Base-by-base conservation (phyloP, 2,329 filamentous ascomycete species). In the Cadophora luteo-olivacea region DNA sequence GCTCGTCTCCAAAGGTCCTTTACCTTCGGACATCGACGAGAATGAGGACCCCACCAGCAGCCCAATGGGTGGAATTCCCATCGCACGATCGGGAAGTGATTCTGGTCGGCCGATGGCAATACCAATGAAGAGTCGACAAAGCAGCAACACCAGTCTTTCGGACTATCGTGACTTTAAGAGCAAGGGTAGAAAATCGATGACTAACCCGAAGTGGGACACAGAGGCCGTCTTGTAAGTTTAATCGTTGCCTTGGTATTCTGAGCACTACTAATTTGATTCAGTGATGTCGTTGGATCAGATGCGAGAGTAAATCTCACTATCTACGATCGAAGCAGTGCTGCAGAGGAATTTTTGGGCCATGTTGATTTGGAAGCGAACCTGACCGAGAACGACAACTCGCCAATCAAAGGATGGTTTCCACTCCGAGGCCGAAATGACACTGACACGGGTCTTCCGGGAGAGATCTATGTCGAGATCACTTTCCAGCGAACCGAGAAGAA, bases 121-220 rank as follows among this genome's bases (percentile, higher is more conserved):
- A 73, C 96, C 96, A 1, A 97, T 98, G 93, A 91, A 91, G 76
- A 98, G 94, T 79, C 90, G 96, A 66, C 96, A 98, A 79, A 98
- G 95, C 82, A 98, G 95, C 82, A 94, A 95, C 81, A 97, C 94
- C 66, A 97, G 95, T 77, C 84, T 91, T 72, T 86, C 87, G 45
- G 92, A 97, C 74, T 75, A 83, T 70, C 83, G 84, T 70, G 85
- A 87, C 69, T 82, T 84, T 73, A 83, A 84, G 72, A 81, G 81
- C 48, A 89, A 89, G 73, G 87, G 89, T 65, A 82, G 84, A 68
- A 82, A 79, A 70, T 86, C 86, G 3, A 86, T 94, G 69, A 95
- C 93, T 8, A 92, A 92, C 78, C 95, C 96, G 0, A 93, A 93
- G 76, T 99, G 96, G 96, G 93, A 97, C 80, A 95, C 97, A 65